A percentile compares a stretch with the other conserved stretches of the same genome.
Conservation (phyloP, 768 basidiomycete genomes). For the Podaxis sp. region DNA sequence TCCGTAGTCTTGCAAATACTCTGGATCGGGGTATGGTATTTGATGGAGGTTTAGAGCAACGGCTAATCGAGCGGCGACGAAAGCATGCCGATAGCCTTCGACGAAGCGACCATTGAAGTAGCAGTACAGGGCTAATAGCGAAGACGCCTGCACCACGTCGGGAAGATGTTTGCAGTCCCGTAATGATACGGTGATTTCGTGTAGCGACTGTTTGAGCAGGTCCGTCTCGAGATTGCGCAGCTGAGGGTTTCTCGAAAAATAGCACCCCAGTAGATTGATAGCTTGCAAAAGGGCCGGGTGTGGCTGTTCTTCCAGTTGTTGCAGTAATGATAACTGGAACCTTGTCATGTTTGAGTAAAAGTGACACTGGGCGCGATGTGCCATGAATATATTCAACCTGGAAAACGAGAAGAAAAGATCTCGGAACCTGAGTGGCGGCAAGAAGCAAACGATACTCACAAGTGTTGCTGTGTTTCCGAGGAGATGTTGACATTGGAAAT, state of each 20-base stretch:
- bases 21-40: slow-evolving; percentile 30
- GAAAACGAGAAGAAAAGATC: neutral
- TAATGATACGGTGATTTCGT: slow-evolving; percentile 51
- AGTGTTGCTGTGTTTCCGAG: slow-evolving; percentile 31
- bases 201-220: slow-evolving; percentile 47
- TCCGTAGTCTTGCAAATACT: slow-evolving; percentile 19
- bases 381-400: slow-evolving; percentile 55
- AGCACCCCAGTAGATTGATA: slow-evolving; percentile 59
- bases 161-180: slow-evolving; percentile 53
- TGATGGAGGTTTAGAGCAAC: slow-evolving; percentile 59
- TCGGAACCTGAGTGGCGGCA: neutral
- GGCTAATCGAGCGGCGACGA: slow-evolving; percentile 60
- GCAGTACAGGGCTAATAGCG: slow-evolving; percentile 58
- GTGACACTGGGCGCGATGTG: slow-evolving; percentile 57
- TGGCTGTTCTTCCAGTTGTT: slow-evolving; percentile 23
- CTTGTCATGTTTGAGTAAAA: slow-evolving; percentile 49
- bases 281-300: slow-evolving; percentile 62
- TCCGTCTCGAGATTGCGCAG: slow-evolving; percentile 42
- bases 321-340: slow-evolving; percentile 26
- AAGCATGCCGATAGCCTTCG: slow-evolving; percentile 62
- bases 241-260: slow-evolving; percentile 44
- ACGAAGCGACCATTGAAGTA: slow-evolving; percentile 53
- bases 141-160: slow-evolving; percentile 59
- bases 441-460: slow-evolving; percentile 27
- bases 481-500: slow-evolving; percentile 9